Evolutionary conservation across 1,284 basidiomycete genomes (phyloP), one percentile per base, ranked within the genome.

Genomic region (Naganishia cerealis): DNA sequence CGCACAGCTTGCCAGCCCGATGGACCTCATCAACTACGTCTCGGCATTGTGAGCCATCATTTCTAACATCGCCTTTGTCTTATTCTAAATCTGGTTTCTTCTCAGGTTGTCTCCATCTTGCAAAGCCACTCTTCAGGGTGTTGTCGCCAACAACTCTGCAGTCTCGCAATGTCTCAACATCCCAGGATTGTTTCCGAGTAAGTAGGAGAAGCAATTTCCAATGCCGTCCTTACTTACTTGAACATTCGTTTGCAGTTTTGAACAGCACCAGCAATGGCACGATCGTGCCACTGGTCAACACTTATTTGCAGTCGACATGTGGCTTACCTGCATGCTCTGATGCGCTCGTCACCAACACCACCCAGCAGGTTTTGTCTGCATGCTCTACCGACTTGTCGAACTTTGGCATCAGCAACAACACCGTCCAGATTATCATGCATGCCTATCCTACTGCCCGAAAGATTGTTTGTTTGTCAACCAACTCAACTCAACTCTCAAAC

Each of bases 391-490:
- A 80, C 67, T 57, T 81, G 40, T 16, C 57, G 9, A 66, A 68
- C 1, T 73, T 67, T 29, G 73, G 74, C 38, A 43, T 79, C 36
- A 68, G 69, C 65, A 72, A 75, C 71, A 26, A 68, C 52, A 73
- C 72, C 21, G 63, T 81, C 43, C 50, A 57, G 16, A 66, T 57
- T n/a, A 70, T 75, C 48, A 61, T 76, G 55, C 59, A 65, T 62
- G 61, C 71, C 15, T 79, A 79, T 70, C 78, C 76, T 4, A 71
- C 78, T 26, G 76, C 77, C 15, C 73, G 79, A 24, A 78, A 81
- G 70, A 71, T 79, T 15, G 65, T 72, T 21, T 81, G 79, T 55
- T 71, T 80, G 70, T 76, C 78, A 68, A 79, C 77, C 61, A 63
- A 63, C 72, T 75, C 62, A 29, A 33, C 46, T 48, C n/a, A n/a